Percentiles rank a stretch among this genome's conserved stretches.
These are phyloP conservation scores for Butyriboletus loyo DNA, from an alignment of 768 basidiomycete genomes.

Conservation along the genomic window DNA sequence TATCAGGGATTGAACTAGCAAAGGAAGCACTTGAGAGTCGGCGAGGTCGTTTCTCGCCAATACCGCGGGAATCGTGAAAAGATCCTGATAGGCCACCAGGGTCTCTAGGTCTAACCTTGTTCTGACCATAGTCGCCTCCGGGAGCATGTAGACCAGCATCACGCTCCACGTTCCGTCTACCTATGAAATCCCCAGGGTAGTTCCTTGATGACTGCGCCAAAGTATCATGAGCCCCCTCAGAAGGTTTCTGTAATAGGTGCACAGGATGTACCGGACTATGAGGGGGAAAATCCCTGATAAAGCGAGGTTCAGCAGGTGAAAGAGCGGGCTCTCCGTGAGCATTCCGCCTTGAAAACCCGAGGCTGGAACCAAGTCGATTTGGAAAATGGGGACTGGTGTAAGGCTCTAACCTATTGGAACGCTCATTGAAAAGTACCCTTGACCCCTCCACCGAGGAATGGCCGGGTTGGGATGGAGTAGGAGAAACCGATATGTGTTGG, in stretches of 20 bases:
- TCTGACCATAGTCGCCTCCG: slow-evolving; percentile 18
- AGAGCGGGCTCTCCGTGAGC: slow-evolving; percentile 41
- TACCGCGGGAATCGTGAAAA: slow-evolving; percentile 16
- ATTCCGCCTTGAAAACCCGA: slow-evolving; percentile 40
- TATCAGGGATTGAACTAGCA: slow-evolving; percentile 19
- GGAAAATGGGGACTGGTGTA: slow-evolving; percentile 54
- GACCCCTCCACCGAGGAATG: slow-evolving; percentile 56
- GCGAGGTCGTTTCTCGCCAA: slow-evolving; percentile 19
- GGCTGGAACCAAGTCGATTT: slow-evolving; percentile 37
- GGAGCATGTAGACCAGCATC: slow-evolving; percentile 10
- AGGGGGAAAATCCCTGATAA: slow-evolving; percentile 44
- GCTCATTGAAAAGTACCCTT: slow-evolving; percentile 92
- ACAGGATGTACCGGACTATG: slow-evolving; percentile 41
- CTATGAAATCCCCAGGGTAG: slow-evolving; percentile 16
- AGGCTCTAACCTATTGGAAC: slow-evolving; percentile 86
- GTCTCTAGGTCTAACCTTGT: slow-evolving; percentile 19
- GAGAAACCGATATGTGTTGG: slow-evolving; percentile 32
- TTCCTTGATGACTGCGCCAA: slow-evolving; percentile 16
- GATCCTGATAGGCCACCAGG: slow-evolving; percentile 6
- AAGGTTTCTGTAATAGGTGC: slow-evolving; percentile 61
- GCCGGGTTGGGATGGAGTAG: slow-evolving; percentile 36
- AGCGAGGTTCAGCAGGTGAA: slow-evolving; percentile 43
- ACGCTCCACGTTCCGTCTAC: slow-evolving; percentile 18
- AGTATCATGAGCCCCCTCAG: slow-evolving; percentile 18
- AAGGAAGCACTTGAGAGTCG: slow-evolving; percentile 23